phyloP scores from a whole-genome alignment of 495 filamentous ascomycete genomes.

The Xylaria cubensis region DNA sequence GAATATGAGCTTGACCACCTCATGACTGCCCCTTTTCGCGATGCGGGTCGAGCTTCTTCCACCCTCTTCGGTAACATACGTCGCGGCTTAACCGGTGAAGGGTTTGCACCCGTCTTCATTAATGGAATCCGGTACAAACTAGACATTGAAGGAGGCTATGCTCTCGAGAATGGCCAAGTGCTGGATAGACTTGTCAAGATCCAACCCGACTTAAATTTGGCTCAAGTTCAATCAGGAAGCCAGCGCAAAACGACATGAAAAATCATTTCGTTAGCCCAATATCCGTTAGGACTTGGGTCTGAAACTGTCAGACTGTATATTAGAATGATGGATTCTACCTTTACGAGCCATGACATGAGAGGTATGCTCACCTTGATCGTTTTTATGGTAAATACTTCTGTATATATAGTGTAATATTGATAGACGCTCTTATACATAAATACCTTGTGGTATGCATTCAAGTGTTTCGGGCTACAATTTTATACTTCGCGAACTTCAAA shows the following conservation, averaged over 20 bases:
- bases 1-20: slow-evolving; percentile 54
- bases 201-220: slow-evolving; percentile 27
- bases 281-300: background rate
- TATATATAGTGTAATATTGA: slow-evolving; percentile 1
- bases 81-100: slow-evolving; percentile 53
- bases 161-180: slow-evolving; percentile 57
- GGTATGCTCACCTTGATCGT: background rate
- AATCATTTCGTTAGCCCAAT: background rate
- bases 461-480: no score
- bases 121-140: slow-evolving; percentile 52
- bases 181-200: slow-evolving; percentile 54
- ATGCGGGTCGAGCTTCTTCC: slow-evolving; percentile 40
- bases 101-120: slow-evolving; percentile 52
- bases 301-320: background rate
- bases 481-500: background rate
- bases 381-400: background rate
- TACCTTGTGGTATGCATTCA: background rate
- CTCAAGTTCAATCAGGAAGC: slow-evolving; percentile 5
- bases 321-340: background rate
- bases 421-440: background rate
- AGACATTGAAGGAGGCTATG: slow-evolving; percentile 57
- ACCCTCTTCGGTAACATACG: slow-evolving; percentile 42
- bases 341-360: background rate
- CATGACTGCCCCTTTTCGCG: slow-evolving; percentile 58
- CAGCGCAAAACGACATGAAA: background rate